Conservation (phyloP, 257 asterid genomes). For the Ligustrum vulgare region DNA sequence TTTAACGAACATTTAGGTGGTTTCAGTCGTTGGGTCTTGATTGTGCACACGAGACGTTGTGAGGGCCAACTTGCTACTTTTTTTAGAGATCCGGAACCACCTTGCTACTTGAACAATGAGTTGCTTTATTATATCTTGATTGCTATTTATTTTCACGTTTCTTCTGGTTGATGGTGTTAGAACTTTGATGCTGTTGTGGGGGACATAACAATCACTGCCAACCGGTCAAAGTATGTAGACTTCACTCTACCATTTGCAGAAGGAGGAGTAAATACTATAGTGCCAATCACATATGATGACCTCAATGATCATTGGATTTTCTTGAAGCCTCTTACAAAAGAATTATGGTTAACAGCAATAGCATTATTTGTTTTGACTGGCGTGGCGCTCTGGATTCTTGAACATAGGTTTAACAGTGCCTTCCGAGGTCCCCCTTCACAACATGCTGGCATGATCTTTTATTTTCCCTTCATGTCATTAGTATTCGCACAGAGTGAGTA, state of each 20-base stretch:
- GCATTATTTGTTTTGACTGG: slow-evolving; percentile 37
- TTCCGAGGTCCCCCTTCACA: slow-evolving; percentile 42
- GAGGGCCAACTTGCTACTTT: not conserved
- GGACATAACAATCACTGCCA: slow-evolving; percentile 43
- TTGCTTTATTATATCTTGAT: not conserved
- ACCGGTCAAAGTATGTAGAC: slow-evolving; percentile 43
- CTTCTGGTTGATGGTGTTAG: slow-evolving; percentile 23
- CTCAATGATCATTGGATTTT: slow-evolving; percentile 31
- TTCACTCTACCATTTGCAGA: slow-evolving; percentile 44
- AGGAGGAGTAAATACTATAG: slow-evolving; percentile 39
- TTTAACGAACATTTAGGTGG: not conserved
- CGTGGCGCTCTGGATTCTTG: slow-evolving; percentile 44
- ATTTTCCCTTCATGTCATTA: slow-evolving; percentile 44
- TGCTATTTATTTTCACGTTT: not conserved
- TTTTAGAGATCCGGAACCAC: not conserved
- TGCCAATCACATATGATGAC: slow-evolving; percentile 25
- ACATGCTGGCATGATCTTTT: slow-evolving; percentile 44
- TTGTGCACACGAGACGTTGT: not conserved
- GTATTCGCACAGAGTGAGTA: slow-evolving; percentile 46
- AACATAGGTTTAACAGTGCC: slow-evolving; percentile 38
- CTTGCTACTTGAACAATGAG: not conserved
- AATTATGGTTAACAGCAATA: slow-evolving; percentile 40
- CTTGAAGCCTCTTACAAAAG: slow-evolving; percentile 34
- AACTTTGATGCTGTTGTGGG: slow-evolving; percentile 46
- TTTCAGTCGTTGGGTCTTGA: too few species aligned